These are phyloP conservation scores for Arthrobotrys musiformis DNA, from an alignment of 2,329 filamentous ascomycete species.

Conservation along the genomic window DNA sequence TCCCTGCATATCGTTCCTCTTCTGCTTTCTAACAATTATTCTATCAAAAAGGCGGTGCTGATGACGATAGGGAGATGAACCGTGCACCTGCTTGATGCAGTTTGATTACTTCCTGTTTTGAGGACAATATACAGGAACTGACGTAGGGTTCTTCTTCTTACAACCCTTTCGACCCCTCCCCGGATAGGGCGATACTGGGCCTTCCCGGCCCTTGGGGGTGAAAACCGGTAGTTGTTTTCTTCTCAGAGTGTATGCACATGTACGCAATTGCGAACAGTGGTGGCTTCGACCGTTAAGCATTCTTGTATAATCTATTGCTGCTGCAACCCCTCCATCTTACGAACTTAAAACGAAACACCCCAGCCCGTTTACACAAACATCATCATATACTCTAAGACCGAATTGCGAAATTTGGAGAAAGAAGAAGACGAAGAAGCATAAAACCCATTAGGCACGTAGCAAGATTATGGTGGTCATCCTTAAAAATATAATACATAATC, in stretches of 20 bases:
- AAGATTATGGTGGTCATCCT: slow-evolving; percentile 18
- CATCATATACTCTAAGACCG: background rate
- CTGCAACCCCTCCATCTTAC: no score
- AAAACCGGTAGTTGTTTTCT: background rate
- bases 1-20: slow-evolving; percentile 1
- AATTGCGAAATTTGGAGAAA: slow-evolving; percentile 6
- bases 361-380: background rate
- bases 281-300: slow-evolving; percentile 9
- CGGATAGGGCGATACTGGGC: background rate
- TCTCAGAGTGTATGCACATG: background rate
- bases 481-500: slow-evolving; percentile 30
- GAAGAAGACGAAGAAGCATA: background rate
- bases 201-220: background rate
- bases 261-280: slow-evolving; percentile 10
- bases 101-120: slow-evolving; percentile 18
- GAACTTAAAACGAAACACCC: slow-evolving; percentile 19
- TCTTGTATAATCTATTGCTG: slow-evolving; percentile 22
- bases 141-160: no score
- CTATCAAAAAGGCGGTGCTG: background rate
- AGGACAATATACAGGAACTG: background rate
- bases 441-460: background rate
- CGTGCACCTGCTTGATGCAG: slow-evolving; percentile 22
- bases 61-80: slow-evolving; percentile 17
- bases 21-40: no score
- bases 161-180: background rate